Conservation (phyloP, 1,284 basidiomycete species). For the Hymenochaete sp. region DNA sequence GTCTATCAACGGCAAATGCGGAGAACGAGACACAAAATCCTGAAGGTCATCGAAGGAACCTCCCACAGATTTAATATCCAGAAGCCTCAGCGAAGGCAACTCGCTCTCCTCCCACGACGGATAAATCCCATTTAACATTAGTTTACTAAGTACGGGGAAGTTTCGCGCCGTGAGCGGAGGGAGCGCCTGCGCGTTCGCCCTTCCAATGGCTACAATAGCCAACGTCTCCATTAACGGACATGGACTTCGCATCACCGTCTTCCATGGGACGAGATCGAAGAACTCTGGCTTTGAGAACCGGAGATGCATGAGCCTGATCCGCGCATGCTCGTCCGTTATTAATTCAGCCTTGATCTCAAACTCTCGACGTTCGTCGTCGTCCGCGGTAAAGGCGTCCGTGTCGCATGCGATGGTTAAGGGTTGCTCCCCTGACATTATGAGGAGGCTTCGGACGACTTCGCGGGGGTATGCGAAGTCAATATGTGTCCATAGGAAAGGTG, state of each 20-base stretch:
- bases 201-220: neutral
- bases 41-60: neutral
- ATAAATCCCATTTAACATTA: slow-evolving; percentile 1
- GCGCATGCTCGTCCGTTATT: slow-evolving; percentile 1
- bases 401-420: neutral
- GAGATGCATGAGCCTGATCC: neutral
- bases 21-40: no score
- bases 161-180: neutral
- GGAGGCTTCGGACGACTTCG: neutral
- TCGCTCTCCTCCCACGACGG: neutral
- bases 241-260: neutral
- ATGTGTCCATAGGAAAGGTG: slow-evolving; percentile 1
- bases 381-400: neutral
- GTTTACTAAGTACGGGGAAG: neutral
- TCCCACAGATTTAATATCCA: slow-evolving; percentile 1
- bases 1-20: no score
- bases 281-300: neutral
- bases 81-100: neutral
- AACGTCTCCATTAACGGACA: neutral
- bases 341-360: neutral
- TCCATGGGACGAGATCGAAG: slow-evolving; percentile 5
- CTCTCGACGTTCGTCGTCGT: neutral
- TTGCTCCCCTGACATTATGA: neutral
- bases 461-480: neutral
- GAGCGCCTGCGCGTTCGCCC: neutral